A percentile compares a stretch with the other conserved stretches of the same genome.
phyloP scores from a whole-genome alignment of 1,139 yeast genomes.

The Suhomyces kunorum region DNA sequence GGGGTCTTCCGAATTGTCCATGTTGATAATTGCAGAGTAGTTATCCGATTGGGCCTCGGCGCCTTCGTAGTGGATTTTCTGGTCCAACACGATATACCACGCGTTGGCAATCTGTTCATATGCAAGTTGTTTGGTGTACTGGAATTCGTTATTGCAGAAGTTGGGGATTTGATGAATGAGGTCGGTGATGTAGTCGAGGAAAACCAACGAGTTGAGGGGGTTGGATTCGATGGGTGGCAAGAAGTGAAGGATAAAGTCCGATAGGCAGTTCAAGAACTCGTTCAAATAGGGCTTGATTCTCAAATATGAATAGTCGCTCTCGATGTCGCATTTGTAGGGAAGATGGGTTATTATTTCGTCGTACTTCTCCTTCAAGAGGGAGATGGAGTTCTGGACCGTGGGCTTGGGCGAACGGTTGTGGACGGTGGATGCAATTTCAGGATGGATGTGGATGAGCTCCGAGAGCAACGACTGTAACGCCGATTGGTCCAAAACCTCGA shows the following conservation, averaged over 20 bases:
- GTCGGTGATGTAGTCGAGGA: constrained; percentile 66
- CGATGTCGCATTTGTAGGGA: constrained; percentile 74
- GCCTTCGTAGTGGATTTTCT: constrained; percentile 20
- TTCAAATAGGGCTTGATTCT: constrained; percentile 73
- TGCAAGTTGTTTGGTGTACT: constrained; percentile 70
- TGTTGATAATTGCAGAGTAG: constrained; percentile 1
- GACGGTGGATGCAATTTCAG: constrained; percentile 59
- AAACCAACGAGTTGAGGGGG: constrained; percentile 58
- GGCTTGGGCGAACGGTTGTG: constrained; percentile 59
- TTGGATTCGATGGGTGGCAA: constrained; percentile 76
- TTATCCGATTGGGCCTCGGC: constrained; percentile 26
- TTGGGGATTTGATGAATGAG: constrained; percentile 70
- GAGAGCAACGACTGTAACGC: constrained; percentile 55
- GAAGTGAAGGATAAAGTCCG: constrained; percentile 77
- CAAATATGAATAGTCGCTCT: constrained; percentile 84
- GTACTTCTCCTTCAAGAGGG: constrained; percentile 50
- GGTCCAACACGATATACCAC: constrained; percentile 65
- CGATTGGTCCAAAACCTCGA: constrained; percentile 65
- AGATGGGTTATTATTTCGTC: constrained; percentile 49
- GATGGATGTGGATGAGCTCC: constrained; percentile 57
- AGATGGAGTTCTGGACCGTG: constrained; percentile 52
- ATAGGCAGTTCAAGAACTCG: constrained; percentile 74
- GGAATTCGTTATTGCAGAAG: constrained; percentile 70
- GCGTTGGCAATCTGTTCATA: constrained; percentile 79
- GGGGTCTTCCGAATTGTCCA: constrained; percentile 16